phyloP scores from a whole-genome alignment of 2,329 filamentous ascomycete species.

The Colletotrichum musicola region DNA sequence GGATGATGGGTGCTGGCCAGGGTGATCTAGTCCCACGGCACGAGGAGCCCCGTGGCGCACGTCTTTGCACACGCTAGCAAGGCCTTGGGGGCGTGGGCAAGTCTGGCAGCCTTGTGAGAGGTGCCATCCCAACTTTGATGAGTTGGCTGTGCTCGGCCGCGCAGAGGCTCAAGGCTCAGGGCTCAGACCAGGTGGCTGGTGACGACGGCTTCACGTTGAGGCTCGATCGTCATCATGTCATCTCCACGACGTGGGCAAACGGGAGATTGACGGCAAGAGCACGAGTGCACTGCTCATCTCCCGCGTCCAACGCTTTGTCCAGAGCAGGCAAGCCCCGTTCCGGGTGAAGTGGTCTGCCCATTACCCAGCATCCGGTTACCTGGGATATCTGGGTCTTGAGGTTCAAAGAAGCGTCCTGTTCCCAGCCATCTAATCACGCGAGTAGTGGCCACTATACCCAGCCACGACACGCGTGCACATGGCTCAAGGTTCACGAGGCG shows the following conservation, averaged over 20 bases:
- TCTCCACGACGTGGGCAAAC: conserved; percentile 7
- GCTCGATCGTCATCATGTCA: conserved; percentile 17
- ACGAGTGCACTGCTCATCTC: conserved; percentile 21
- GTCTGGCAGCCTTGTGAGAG: conserved; percentile 34
- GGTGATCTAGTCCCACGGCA: conserved; percentile 4
- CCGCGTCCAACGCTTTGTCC: conserved; percentile 21
- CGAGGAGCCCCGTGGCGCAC: conserved; percentile 11
- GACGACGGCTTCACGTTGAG: conserved; percentile 23
- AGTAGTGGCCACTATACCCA: conserved; percentile 3
- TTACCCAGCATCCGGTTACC: conserved; percentile 15
- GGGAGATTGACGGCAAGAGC: conserved; percentile 9
- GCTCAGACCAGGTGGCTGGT: conserved; percentile 30
- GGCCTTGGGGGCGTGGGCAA: conserved; percentile 8
- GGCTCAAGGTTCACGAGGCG: not conserved
- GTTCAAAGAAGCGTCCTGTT: conserved; percentile 27
- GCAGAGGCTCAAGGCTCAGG: conserved; percentile 12
- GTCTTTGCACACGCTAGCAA: conserved; percentile 26
- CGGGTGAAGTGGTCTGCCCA: conserved; percentile 9
- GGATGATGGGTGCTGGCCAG: not conserved
- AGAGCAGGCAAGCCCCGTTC: conserved; percentile 4
- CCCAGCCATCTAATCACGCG: conserved; percentile 14
- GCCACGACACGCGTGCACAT: conserved; percentile 27
- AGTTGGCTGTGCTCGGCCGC: conserved; percentile 15
- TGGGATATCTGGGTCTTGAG: conserved; percentile 13
- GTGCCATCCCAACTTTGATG: conserved; percentile 33